These are phyloP conservation scores for Xerocomus nothofagi DNA, from an alignment of 1,284 basidiomycete genomes.

Conservation along the genomic window DNA sequence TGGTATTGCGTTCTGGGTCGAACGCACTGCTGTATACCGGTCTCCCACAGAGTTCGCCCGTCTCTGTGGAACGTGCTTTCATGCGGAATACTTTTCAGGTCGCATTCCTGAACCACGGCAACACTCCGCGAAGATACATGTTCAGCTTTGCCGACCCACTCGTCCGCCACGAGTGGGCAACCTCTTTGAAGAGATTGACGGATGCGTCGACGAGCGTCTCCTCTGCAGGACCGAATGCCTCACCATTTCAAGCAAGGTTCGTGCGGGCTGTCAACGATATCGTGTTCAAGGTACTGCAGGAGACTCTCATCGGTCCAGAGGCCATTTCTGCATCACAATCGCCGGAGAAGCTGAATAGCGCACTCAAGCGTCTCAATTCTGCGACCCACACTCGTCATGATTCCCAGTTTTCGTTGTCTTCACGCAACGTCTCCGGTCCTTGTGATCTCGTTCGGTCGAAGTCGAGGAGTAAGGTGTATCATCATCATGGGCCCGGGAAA, in stretches of 20 bases:
- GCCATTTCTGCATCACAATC: slow-evolving; percentile 26
- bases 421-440: slow-evolving; percentile 19
- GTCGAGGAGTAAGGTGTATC: slow-evolving; percentile 68
- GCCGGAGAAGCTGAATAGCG: slow-evolving; percentile 22
- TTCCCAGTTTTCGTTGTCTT: slow-evolving; percentile 28
- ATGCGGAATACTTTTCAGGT: slow-evolving; percentile 94
- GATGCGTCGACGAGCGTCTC: slow-evolving; percentile 41
- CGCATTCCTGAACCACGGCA: slow-evolving; percentile 73
- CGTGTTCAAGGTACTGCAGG: slow-evolving; percentile 80
- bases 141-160: slow-evolving; percentile 84
- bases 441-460: slow-evolving; percentile 59
- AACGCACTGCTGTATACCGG: slow-evolving; percentile 81
- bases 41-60: slow-evolving; percentile 70
- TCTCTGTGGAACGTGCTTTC: slow-evolving; percentile 86
- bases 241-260: slow-evolving; percentile 46
- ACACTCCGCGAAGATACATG: slow-evolving; percentile 82
- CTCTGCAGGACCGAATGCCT: slow-evolving; percentile 34
- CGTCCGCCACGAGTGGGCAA: slow-evolving; percentile 73
- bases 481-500: slow-evolving; percentile 57
- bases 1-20: slow-evolving; percentile 76
- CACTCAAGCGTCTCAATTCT: slow-evolving; percentile 31
- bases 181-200: slow-evolving; percentile 69
- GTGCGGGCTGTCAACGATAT: slow-evolving; percentile 67
- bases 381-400: slow-evolving; percentile 22
- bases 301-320: slow-evolving; percentile 64